These are phyloP conservation scores for Aureobasidium sp. DNA, from an alignment of 2,329 filamentous ascomycete species.

Conservation along the genomic window DNA sequence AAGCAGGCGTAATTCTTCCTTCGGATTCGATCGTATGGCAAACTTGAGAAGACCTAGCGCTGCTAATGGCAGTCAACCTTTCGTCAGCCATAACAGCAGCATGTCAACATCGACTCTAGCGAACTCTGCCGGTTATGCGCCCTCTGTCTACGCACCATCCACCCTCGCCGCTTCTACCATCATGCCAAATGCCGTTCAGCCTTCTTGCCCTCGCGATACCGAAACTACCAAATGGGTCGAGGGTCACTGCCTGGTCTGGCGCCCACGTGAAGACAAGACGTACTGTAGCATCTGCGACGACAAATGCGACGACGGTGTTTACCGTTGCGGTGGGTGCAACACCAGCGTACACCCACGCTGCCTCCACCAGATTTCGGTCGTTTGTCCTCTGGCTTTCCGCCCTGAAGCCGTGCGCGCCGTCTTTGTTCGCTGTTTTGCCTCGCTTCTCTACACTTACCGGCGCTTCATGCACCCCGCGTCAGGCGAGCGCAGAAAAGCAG, in stretches of 20 bases:
- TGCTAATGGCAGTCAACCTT: conserved; percentile 42
- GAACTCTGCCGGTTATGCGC: conserved; percentile 54
- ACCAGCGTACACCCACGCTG: conserved; percentile 50
- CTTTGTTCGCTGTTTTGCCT: conserved; percentile 61
- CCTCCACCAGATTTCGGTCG: conserved; percentile 50
- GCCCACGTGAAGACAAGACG: conserved; percentile 48
- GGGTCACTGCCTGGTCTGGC: conserved; percentile 69
- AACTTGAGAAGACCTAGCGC: conserved; percentile 52
- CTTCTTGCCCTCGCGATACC: conserved; percentile 56
- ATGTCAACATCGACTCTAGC: conserved; percentile 59
- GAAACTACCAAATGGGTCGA: conserved; percentile 77
- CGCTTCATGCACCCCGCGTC: conserved; percentile 51
- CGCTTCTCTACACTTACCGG: conserved; percentile 60
- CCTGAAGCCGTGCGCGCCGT: conserved; percentile 58
- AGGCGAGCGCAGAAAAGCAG: conserved; percentile 53
- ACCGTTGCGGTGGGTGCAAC: conserved; percentile 59
- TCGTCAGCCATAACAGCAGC: conserved; percentile 54
- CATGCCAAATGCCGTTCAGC: conserved; percentile 77
- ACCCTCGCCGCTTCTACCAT: conserved; percentile 77
- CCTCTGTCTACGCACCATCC: conserved; percentile 77
- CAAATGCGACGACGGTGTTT: conserved; percentile 62
- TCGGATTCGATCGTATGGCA: conserved; percentile 65
- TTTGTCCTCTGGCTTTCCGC: conserved; percentile 58
- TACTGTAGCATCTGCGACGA: conserved; percentile 70
- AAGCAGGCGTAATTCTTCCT: conserved; percentile 72